These are phyloP conservation scores for Eragrostis nindensis DNA, from an alignment of 176 grass and related monocot species.

Conservation along the genomic window DNA sequence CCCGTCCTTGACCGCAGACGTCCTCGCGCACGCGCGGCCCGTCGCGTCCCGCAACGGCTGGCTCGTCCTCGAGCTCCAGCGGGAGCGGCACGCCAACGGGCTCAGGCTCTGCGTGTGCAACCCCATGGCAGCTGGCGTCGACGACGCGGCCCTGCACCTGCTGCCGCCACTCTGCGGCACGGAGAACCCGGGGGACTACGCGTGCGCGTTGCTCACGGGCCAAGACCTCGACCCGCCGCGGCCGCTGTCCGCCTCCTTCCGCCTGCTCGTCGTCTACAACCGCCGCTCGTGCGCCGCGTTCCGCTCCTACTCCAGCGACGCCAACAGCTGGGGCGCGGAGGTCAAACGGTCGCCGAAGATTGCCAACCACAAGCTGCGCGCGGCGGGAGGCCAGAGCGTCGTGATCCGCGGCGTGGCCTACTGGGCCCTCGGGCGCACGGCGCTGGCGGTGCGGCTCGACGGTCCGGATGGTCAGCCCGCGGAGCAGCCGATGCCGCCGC, in stretches of 20 bases:
- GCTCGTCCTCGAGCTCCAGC: conserved; percentile 5
- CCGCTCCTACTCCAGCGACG: background rate
- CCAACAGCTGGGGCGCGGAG: background rate
- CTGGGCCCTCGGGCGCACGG: background rate
- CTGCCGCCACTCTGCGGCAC: conserved; percentile 5
- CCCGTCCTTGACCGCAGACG: background rate
- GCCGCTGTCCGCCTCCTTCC: background rate
- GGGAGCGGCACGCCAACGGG: background rate
- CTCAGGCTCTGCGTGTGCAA: conserved; percentile 9
- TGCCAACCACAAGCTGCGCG: no score
- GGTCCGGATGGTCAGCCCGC: background rate
- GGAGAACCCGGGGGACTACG: background rate
- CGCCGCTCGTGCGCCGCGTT: background rate
- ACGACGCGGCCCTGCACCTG: no score
- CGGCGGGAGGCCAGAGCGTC: background rate
- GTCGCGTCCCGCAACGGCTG: conserved; percentile 14
- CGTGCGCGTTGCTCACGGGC: conserved; percentile 15
- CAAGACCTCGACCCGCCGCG: background rate
- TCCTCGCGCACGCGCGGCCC: background rate
- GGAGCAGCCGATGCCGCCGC: background rate
- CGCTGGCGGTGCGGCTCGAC: background rate
- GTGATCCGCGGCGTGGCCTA: background rate
- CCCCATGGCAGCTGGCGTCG: conserved; percentile 2
- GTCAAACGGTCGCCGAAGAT: background rate
- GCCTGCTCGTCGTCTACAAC: conserved; percentile 20